Conservation (phyloP, 352 stramenopile species). For the Phytophthora lateralis region DNA sequence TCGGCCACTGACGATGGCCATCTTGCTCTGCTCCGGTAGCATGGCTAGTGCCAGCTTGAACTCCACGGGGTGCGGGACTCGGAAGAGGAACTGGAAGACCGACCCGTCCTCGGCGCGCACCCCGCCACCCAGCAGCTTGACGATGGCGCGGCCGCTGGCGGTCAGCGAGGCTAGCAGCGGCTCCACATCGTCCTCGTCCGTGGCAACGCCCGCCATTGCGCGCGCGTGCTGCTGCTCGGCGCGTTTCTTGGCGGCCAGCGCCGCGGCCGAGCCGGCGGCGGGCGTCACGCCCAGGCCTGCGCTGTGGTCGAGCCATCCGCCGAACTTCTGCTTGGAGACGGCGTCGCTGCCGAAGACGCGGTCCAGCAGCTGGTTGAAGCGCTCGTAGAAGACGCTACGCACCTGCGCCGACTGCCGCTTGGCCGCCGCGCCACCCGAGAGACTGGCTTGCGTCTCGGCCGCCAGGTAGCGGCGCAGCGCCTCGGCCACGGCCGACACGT, state of each 20-base stretch:
- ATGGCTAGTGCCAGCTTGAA: constrained; percentile 84
- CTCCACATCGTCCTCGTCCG: constrained; percentile 64
- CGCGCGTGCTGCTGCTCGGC: constrained; percentile 51
- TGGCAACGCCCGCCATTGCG: constrained; percentile 39
- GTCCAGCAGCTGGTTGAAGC: constrained; percentile 86
- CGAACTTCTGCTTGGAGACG: constrained; percentile 78
- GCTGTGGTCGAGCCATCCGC: constrained; percentile 87
- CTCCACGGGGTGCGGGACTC: constrained; percentile 73
- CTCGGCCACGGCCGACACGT: constrained; percentile 61
- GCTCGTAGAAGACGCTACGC: constrained; percentile 85
- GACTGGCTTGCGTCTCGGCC: constrained; percentile 69
- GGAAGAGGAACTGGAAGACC: constrained; percentile 84
- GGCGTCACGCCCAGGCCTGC: constrained; percentile 40
- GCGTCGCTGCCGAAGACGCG: constrained; percentile 78
- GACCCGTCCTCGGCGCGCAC: constrained; percentile 73
- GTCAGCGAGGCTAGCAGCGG: constrained; percentile 57
- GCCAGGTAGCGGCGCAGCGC: constrained; percentile 72
- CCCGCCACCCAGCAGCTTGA: constrained; percentile 62
- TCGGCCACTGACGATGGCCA: constrained; percentile 71
- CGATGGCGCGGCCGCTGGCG: constrained; percentile 53
- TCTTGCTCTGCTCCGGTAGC: constrained; percentile 83
- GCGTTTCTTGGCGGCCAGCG: constrained; percentile 30
- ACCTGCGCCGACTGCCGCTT: constrained; percentile 83
- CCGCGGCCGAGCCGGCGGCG: constrained; percentile 17
- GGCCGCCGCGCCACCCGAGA: constrained; percentile 34